phyloP scores from a whole-genome alignment of 1,139 yeast species.

The Groenewaldozyma sp. region DNA sequence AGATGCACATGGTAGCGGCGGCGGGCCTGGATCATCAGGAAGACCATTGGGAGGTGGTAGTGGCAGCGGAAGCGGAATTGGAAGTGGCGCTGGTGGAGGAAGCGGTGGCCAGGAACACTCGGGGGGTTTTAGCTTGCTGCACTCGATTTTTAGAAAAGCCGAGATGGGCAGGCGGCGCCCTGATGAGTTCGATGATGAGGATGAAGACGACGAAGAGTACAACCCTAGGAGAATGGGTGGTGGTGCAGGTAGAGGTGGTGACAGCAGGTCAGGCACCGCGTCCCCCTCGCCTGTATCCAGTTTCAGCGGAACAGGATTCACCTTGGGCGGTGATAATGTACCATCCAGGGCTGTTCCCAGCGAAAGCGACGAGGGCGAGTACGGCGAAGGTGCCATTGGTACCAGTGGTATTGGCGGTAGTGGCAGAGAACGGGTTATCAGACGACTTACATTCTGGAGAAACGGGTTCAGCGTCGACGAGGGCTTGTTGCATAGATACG shows the following conservation, averaged over 20 bases:
- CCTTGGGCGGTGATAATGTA: conserved; percentile 52
- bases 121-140: conserved; percentile 32
- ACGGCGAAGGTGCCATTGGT: conserved; percentile 18
- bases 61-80: conserved; percentile 13
- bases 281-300: conserved; percentile 23
- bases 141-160: conserved; percentile 54
- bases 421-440: conserved; percentile 23
- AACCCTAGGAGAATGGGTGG: conserved; percentile 24
- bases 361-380: conserved; percentile 19
- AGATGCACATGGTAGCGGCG: conserved; percentile 35
- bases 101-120: not conserved
- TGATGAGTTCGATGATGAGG: conserved; percentile 27
- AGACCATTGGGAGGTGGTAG: conserved; percentile 6
- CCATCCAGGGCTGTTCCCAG: conserved; percentile 12
- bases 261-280: conserved; percentile 13
- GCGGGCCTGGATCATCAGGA: conserved; percentile 6
- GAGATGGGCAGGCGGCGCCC: conserved; percentile 29
- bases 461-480: conserved; percentile 89
- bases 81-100: conserved; percentile 6
- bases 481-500: conserved; percentile 76
- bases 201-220: conserved; percentile 29
- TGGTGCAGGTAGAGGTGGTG: conserved; percentile 4
- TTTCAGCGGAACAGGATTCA: conserved; percentile 69
- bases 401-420: conserved; percentile 7
- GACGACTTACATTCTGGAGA: conserved; percentile 84